A percentile compares a stretch with the other conserved stretches of the same genome.
phyloP scores from a whole-genome alignment of 164 flowering plant species.

The Hamamelis virginiana region DNA sequence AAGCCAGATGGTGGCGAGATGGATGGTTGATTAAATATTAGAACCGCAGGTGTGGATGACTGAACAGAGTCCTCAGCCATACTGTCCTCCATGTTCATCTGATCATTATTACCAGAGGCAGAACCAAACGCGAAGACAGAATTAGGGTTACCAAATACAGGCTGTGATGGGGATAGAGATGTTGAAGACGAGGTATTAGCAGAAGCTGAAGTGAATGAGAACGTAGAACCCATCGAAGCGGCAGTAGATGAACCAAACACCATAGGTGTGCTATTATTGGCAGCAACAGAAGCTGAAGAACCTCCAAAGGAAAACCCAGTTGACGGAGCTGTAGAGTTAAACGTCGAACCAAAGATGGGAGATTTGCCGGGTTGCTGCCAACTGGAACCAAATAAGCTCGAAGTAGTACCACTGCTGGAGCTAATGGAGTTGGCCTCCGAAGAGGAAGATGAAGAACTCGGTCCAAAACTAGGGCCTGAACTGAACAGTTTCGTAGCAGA shows the following conservation, averaged over 20 bases:
- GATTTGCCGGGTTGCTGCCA: slow-evolving; percentile 35
- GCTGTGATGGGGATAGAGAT: slow-evolving; percentile 22
- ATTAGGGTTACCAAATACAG: slow-evolving; percentile 42
- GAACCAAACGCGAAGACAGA: slow-evolving; percentile 37
- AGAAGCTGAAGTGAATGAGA: slow-evolving; percentile 50
- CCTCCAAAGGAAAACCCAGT: slow-evolving; percentile 49
- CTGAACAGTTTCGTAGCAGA: slow-evolving; percentile 34
- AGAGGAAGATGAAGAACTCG: slow-evolving; percentile 36
- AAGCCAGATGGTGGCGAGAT: slow-evolving; percentile 34
- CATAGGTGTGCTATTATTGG: slow-evolving; percentile 26
- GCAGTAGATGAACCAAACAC: slow-evolving; percentile 33
- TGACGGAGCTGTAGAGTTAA: slow-evolving; percentile 27
- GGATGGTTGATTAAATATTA: slow-evolving; percentile 54
- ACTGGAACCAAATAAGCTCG: slow-evolving; percentile 39
- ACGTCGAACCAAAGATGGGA: slow-evolving; percentile 33
- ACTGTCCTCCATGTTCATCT: slow-evolving; percentile 83
- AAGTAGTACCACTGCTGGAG: slow-evolving; percentile 25
- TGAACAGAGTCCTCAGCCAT: slow-evolving; percentile 91
- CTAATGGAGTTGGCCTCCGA: slow-evolving; percentile 16
- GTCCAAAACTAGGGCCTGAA: slow-evolving; percentile 34
- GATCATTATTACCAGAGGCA: slow-evolving; percentile 50
- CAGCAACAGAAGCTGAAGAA: slow-evolving; percentile 32
- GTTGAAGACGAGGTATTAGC: slow-evolving; percentile 25
- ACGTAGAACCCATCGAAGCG: slow-evolving; percentile 41
- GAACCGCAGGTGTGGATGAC: slow-evolving; percentile 34